Evolutionary conservation across 257 asterid genomes (phyloP).

Genomic region (Perilla frutescens): DNA sequence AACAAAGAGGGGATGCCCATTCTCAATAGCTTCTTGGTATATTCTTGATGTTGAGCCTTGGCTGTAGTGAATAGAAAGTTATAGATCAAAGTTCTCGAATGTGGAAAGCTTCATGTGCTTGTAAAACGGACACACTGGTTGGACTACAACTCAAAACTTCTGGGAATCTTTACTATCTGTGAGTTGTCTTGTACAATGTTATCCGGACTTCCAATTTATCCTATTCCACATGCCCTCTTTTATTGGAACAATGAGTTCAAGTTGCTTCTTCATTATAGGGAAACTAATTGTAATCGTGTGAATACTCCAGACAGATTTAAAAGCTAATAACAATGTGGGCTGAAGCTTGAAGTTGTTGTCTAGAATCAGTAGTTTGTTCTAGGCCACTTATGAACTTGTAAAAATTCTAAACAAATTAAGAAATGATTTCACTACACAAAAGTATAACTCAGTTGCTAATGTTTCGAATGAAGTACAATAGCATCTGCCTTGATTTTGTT

Average conservation of each 20-base stretch:
- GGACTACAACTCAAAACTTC: background rate
- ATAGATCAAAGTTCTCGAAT: background rate
- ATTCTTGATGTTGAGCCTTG: background rate
- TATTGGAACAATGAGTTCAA: background rate
- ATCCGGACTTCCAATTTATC: background rate
- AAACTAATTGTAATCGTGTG: background rate
- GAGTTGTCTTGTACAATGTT: background rate
- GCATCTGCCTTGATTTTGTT: constrained; percentile 10
- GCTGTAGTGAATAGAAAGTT: background rate
- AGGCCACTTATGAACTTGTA: constrained; percentile 1
- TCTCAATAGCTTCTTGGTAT: background rate
- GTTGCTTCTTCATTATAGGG: background rate
- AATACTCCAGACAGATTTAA: background rate
- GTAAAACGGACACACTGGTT: background rate
- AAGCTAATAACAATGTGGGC: constrained; percentile 2
- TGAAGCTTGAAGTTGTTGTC: background rate
- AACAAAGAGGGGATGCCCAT: background rate
- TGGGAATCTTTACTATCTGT: background rate
- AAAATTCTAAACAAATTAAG: background rate
- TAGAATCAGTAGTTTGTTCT: background rate
- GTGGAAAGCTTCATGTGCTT: background rate
- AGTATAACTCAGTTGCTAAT: constrained; percentile 2
- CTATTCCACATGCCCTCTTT: background rate
- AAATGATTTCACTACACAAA: background rate
- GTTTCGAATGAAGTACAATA: background rate